These are phyloP conservation scores for Endoconidiophora laricicola DNA, from an alignment of 2,329 filamentous ascomycete species.

Conservation along the genomic window DNA sequence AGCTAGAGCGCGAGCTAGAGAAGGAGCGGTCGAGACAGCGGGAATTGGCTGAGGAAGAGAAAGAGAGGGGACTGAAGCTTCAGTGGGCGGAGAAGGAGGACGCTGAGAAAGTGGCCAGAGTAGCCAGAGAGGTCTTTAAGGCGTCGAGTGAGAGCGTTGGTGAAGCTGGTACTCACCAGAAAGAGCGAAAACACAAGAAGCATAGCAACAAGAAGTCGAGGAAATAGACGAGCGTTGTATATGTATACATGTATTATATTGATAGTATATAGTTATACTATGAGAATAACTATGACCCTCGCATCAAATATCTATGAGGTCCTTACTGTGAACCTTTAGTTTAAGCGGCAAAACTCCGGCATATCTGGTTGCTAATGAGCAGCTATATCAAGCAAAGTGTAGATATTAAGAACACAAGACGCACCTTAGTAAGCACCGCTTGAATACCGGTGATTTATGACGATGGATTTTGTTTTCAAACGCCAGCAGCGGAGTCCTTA, in stretches of 20 bases:
- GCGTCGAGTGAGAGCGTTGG: not conserved
- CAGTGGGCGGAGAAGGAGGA: not conserved
- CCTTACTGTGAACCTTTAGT: too few species aligned
- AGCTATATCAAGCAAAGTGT: too few species aligned
- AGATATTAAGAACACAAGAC: too few species aligned
- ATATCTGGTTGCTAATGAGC: too few species aligned
- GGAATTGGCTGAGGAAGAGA: not conserved
- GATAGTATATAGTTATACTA: too few species aligned
- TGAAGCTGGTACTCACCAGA: not conserved
- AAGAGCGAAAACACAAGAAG: conserved; percentile 4
- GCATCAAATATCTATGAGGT: too few species aligned
- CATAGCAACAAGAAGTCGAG: conserved; percentile 5
- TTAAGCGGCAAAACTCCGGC: too few species aligned
- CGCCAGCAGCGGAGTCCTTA: not conserved
- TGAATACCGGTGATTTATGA: not conserved
- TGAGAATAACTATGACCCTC: too few species aligned
- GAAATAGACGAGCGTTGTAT: not conserved
- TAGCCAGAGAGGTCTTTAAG: not conserved
- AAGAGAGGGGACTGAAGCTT: not conserved
- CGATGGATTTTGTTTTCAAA: not conserved
- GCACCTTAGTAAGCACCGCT: too few species aligned
- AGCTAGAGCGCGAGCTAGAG: conserved; percentile 3
- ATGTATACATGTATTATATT: too few species aligned
- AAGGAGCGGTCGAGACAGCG: conserved; percentile 1
- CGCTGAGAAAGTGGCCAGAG: not conserved